Percentiles rank a stretch among this genome's conserved stretches.
These are phyloP conservation scores for Neonectria hederae DNA, from an alignment of 2,329 filamentous ascomycete species.

Conservation along the genomic window DNA sequence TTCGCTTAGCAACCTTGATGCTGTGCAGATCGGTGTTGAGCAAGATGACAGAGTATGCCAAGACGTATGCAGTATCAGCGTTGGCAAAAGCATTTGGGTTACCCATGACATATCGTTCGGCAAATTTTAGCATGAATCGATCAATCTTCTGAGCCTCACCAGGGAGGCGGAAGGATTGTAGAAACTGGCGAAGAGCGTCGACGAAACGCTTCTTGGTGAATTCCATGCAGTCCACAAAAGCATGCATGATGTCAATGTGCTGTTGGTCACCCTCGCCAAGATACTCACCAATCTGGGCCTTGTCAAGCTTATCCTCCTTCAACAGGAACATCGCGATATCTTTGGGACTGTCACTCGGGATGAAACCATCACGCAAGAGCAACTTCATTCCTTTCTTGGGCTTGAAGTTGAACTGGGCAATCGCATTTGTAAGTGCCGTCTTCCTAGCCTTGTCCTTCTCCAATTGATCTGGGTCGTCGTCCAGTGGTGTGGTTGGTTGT, in stretches of 20 bases:
- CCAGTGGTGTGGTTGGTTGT: conserved; percentile 73
- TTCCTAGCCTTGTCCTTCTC: conserved; percentile 95
- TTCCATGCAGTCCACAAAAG: conserved; percentile 95
- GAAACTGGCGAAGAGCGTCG: conserved; percentile 87
- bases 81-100: conserved; percentile 99
- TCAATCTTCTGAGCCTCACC: conserved; percentile 99
- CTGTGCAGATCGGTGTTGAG: conserved; percentile 97
- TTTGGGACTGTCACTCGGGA: conserved; percentile 77
- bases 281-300: conserved; percentile 91
- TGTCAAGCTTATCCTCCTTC: conserved; percentile 85
- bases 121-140: conserved; percentile 99
- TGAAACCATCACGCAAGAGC: conserved; percentile 86
- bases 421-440: conserved; percentile 88
- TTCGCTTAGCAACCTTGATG: conserved; percentile 80
- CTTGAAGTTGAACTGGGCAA: conserved; percentile 96
- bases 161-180: conserved; percentile 93
- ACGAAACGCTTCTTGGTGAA: conserved; percentile 93
- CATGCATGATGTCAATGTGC: conserved; percentile 98
- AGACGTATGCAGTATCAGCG: conserved; percentile 95
- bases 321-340: conserved; percentile 88
- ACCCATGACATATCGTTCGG: conserved; percentile 91
- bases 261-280: conserved; percentile 92
- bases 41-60: conserved; percentile 96
- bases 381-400: conserved; percentile 92
- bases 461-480: conserved; percentile 93